Conservation (phyloP, 208 protist species). For the Crithidia sp. region DNA sequence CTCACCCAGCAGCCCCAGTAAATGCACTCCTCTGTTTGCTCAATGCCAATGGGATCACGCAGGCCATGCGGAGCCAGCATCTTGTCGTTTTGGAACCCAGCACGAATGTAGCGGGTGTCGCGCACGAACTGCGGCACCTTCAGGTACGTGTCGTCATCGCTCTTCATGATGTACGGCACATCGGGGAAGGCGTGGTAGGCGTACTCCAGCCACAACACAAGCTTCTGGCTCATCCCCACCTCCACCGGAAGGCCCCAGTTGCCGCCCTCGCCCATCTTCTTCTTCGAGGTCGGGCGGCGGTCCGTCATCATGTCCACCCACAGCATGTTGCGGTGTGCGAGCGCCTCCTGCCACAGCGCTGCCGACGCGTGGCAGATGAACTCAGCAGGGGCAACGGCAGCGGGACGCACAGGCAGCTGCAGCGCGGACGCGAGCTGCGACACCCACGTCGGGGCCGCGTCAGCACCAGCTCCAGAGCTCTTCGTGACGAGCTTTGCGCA, state of each 20-base stretch:
- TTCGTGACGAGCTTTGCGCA: not conserved
- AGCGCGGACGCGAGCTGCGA: conserved; percentile 10
- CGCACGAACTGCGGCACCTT: conserved; percentile 43
- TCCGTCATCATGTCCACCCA: conserved; percentile 30
- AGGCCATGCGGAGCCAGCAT: not conserved
- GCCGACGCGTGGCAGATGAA: conserved; percentile 25
- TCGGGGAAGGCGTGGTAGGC: conserved; percentile 28
- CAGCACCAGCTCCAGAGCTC: not conserved
- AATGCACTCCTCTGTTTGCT: conserved; percentile 4
- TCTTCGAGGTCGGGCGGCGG: conserved; percentile 11
- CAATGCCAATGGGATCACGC: not conserved
- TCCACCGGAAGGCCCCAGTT: conserved; percentile 34
- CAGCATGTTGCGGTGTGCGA: conserved; percentile 17
- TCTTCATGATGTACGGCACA: conserved; percentile 34
- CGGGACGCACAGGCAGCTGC: conserved; percentile 7
- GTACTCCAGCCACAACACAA: conserved; percentile 32
- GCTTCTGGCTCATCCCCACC: conserved; percentile 40
- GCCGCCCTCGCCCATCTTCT: conserved; percentile 14
- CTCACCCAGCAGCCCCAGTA: not conserved
- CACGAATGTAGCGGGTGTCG: conserved; percentile 29
- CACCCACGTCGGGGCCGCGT: not conserved
- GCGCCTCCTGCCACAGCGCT: conserved; percentile 28
- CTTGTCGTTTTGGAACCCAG: not conserved
- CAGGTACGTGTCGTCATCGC: conserved; percentile 48
- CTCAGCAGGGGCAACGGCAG: not conserved